A percentile compares a stretch with the other conserved stretches of the same genome.
Conservation (phyloP, 192 early-diverging fungal species). For the Coemansia sp. region DNA sequence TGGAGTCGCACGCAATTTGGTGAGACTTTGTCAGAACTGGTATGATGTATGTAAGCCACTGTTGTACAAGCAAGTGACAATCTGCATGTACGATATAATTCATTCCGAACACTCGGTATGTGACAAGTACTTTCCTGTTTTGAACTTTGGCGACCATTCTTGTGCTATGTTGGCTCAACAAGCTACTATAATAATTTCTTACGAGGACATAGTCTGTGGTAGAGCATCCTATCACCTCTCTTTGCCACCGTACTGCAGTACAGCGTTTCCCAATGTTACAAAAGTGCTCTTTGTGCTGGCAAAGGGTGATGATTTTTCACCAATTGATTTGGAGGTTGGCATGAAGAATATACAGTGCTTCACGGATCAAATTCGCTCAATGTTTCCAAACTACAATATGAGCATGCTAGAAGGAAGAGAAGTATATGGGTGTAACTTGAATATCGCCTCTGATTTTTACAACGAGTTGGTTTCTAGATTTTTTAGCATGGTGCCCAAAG, state of each 20-base stretch:
- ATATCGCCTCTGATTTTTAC: not conserved
- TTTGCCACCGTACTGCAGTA: not conserved
- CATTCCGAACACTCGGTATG: no score
- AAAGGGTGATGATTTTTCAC: not conserved
- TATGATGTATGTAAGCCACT: not conserved
- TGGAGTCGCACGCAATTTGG: not conserved
- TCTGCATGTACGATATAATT: not conserved
- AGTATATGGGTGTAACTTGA: not conserved
- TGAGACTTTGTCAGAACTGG: not conserved
- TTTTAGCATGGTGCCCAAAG: not conserved
- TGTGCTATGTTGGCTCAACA: not conserved
- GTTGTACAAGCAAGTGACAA: not conserved
- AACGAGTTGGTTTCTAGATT: not conserved
- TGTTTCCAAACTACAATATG: not conserved
- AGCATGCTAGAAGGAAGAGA: not conserved
- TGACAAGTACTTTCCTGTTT: not conserved
- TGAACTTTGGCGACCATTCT: not conserved
- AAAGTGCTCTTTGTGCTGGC: not conserved
- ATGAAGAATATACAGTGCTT: conserved; percentile 2
- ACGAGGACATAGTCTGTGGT: conserved; percentile 2
- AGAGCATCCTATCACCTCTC: not conserved
- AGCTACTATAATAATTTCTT: not conserved
- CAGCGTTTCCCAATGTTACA: not conserved
- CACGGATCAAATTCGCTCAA: not conserved
- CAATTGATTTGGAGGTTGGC: not conserved